Evolutionary conservation across 768 basidiomycete genomes (phyloP), one percentile per base, ranked within the genome.

Genomic region (Cubamyces lactineus): DNA sequence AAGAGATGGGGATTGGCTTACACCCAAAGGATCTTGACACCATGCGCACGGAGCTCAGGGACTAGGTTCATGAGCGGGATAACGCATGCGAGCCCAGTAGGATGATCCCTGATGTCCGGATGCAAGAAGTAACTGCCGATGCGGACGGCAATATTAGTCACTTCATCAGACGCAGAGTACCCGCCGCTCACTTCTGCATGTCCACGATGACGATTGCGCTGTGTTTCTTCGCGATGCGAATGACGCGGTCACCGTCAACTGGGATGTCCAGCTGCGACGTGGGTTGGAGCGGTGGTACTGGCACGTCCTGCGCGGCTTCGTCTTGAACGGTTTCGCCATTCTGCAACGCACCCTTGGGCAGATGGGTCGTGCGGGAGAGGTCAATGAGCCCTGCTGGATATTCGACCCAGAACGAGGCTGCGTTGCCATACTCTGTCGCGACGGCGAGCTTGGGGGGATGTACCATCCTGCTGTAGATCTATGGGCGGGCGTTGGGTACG

Each of bases 21-120:
- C 86, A 87, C 79, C 87, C 87, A 89, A 62, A 87, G 77, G 62
- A 87, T 82, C 70, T 84, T 84, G 61, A 81, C 74, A 45, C 82
- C 84, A 12, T 77, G 73, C 38, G 77, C 67, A 46, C 87, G 77
- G 53, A 87, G 72, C 19, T 74, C 69, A 34, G 82, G 80, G 26
- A 87, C 75, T 9, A 78, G 74, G 23, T 80, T 74, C 70, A 81
- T 71, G 45, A 87, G 71, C 2, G 84, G 84, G 57, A 83, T 77
- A 19, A 88, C 82, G 62, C 87, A 87, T 46, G 75, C 75, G 50
- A 88, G 72, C 1, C 86, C 87, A 13, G 78, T 80, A 1, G 82
- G 75, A 69, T 87, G 85, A 38, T 74, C 73, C 53, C 82, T 72
- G 46, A 90, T 66, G 56, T 85, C 82, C 8, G 85, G 84, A 68